A percentile compares a stretch with the other conserved stretches of the same genome.
Conservation (phyloP, 1,284 basidiomycete genomes). For the Ustilago hordei region DNA sequence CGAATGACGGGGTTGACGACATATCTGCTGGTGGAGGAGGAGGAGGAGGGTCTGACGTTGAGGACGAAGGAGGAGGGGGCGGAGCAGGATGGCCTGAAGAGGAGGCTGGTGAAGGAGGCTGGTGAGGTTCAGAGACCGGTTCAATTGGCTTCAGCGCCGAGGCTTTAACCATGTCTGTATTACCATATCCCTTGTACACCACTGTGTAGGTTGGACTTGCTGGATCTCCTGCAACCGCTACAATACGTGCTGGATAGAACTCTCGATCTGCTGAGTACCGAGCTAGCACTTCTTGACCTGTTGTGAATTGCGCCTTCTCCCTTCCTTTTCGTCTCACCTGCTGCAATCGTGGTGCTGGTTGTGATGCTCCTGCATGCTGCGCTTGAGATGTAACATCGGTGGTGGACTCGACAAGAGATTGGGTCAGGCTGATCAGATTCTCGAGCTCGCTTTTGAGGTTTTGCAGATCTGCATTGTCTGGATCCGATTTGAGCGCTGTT, state of each 20-base stretch:
- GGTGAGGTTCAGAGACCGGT: conserved; percentile 10
- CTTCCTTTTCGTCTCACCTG: background rate
- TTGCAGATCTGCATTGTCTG: conserved; percentile 79
- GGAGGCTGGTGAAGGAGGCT: conserved; percentile 12
- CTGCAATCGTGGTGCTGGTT: background rate
- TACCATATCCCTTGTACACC: conserved; percentile 93
- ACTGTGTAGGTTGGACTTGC: conserved; percentile 90
- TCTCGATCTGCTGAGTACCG: conserved; percentile 75
- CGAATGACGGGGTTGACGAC: conserved; percentile 70
- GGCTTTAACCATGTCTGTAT: conserved; percentile 86
- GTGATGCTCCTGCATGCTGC: background rate
- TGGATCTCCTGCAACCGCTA: conserved; percentile 82
- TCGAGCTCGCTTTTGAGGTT: conserved; percentile 83
- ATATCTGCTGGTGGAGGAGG: conserved; percentile 72
- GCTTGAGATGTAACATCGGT: background rate
- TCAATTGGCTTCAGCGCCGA: conserved; percentile 75
- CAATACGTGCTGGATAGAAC: conserved; percentile 60
- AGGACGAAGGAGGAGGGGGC: conserved; percentile 1
- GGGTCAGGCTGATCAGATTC: conserved; percentile 88
- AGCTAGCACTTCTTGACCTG: conserved; percentile 93
- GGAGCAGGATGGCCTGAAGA: conserved; percentile 1
- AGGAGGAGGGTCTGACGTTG: background rate
- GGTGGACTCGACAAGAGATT: conserved; percentile 23
- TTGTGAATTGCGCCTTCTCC: conserved; percentile 59
- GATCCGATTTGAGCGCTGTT: conserved; percentile 83